These are phyloP conservation scores for Scortechinia acanthostroma DNA, from an alignment of 2,329 filamentous ascomycete genomes.

Conservation along the genomic window DNA sequence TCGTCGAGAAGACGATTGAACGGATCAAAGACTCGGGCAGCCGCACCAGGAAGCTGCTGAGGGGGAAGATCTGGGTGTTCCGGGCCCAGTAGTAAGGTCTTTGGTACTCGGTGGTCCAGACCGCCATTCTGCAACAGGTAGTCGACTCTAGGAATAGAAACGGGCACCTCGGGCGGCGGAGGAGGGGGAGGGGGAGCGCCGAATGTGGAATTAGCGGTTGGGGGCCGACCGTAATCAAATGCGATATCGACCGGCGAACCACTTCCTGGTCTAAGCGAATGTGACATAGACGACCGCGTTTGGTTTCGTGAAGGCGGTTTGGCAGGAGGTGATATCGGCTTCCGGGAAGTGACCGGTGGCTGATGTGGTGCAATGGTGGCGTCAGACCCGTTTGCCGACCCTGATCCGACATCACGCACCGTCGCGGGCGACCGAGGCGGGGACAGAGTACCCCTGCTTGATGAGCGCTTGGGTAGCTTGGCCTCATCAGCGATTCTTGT, in stretches of 20 bases:
- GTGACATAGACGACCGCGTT: neutral
- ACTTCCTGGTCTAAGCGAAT: neutral
- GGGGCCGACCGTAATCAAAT: neutral
- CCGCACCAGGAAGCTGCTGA: constrained; percentile 4
- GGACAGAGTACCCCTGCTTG: neutral
- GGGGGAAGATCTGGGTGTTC: neutral
- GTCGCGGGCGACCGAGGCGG: neutral
- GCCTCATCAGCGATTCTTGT: neutral
- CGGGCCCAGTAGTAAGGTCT: constrained; percentile 31
- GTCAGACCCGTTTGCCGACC: neutral
- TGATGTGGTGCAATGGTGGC: neutral
- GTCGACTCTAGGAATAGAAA: constrained; percentile 50
- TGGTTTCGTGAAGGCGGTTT: neutral
- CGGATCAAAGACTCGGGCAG: constrained; percentile 44
- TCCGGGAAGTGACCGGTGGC: neutral
- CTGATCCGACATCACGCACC: neutral
- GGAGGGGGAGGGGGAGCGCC: constrained; percentile 43
- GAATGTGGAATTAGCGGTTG: neutral
- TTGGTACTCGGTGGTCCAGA: constrained; percentile 41
- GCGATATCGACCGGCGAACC: neutral
- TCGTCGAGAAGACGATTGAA: constrained; percentile 51
- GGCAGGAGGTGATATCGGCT: neutral
- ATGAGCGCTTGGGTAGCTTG: neutral
- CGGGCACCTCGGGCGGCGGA: constrained; percentile 42
- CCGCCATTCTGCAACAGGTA: constrained; percentile 60